A percentile compares a stretch with the other conserved stretches of the same genome.
phyloP scores from a whole-genome alignment of 148 eudicot species.

The Cornus suecica region DNA sequence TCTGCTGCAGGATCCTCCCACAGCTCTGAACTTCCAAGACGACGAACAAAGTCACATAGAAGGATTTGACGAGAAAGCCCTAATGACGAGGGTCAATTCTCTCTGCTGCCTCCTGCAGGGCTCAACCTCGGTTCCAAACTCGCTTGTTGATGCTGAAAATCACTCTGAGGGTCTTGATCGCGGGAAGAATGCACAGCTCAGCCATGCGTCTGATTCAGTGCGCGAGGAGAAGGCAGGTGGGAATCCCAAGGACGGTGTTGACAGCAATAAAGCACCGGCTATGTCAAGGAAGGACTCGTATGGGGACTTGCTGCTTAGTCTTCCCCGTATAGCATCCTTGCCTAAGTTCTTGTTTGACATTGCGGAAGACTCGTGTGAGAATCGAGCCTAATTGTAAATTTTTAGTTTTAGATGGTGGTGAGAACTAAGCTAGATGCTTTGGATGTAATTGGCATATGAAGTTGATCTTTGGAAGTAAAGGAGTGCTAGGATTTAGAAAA shows the following conservation, averaged over 20 bases:
- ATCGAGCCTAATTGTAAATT: conserved; percentile 25
- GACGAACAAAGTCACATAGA: neutral
- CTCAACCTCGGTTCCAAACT: neutral
- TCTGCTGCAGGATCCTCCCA: conserved; percentile 22
- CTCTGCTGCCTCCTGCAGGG: conserved; percentile 30
- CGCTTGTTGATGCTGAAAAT: neutral
- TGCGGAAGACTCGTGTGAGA: conserved; percentile 55
- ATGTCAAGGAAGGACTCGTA: conserved; percentile 74
- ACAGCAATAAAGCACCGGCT: conserved; percentile 33
- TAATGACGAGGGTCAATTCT: conserved; percentile 10
- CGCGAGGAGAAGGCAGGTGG: conserved; percentile 13
- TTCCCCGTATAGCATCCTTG: conserved; percentile 79
- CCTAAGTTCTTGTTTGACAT: conserved; percentile 71
- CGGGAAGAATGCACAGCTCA: conserved; percentile 11
- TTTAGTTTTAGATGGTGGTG: neutral
- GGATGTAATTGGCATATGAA: neutral
- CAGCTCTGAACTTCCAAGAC: neutral
- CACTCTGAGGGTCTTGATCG: conserved; percentile 1
- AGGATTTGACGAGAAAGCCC: conserved; percentile 5
- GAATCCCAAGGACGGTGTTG: conserved; percentile 19
- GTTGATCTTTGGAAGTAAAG: conserved; percentile 18
- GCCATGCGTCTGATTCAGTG: conserved; percentile 6
- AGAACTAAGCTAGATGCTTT: neutral
- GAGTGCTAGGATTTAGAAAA: conserved; percentile 47
- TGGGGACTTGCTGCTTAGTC: conserved; percentile 59